Percentiles rank a stretch among this genome's conserved stretches.
Evolutionary conservation across 2,329 filamentous ascomycete species (phyloP).

Genomic region (Aurifilum marmelostoma): DNA sequence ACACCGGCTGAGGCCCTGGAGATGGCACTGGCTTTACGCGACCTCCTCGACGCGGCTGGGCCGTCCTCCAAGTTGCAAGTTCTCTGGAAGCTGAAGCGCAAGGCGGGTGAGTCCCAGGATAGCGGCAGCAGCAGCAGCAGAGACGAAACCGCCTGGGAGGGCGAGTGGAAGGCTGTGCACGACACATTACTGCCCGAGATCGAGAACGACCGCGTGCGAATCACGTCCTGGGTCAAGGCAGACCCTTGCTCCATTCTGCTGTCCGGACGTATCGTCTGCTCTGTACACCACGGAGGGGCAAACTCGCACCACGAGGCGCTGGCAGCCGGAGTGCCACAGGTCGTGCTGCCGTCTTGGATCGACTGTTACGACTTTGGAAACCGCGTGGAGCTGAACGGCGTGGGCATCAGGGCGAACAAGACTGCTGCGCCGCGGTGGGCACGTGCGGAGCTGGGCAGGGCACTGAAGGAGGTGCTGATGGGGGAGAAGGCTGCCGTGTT

Average conservation of each 20-base stretch:
- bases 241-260: slow-evolving; percentile 39
- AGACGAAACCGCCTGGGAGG: neutral
- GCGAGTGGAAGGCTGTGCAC: slow-evolving; percentile 24
- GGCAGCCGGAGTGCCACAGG: slow-evolving; percentile 47
- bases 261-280: slow-evolving; percentile 39
- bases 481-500: slow-evolving; percentile 19
- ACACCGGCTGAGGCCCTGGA: slow-evolving; percentile 41
- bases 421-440: slow-evolving; percentile 29
- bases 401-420: slow-evolving; percentile 41
- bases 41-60: slow-evolving; percentile 38
- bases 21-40: slow-evolving; percentile 43
- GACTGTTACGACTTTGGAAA: slow-evolving; percentile 52
- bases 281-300: slow-evolving; percentile 47
- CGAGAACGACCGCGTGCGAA: slow-evolving; percentile 36
- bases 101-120: slow-evolving; percentile 21
- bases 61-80: slow-evolving; percentile 37
- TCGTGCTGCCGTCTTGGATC: slow-evolving; percentile 49
- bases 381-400: slow-evolving; percentile 47
- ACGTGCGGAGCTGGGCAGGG: slow-evolving; percentile 28
- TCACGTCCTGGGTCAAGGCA: slow-evolving; percentile 41
- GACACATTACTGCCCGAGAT: slow-evolving; percentile 32
- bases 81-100: slow-evolving; percentile 43
- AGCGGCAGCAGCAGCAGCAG: neutral
- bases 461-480: slow-evolving; percentile 29
- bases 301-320: slow-evolving; percentile 41